Conservation (phyloP, 2,329 filamentous ascomycete genomes). For the Penicillium occitanis region DNA sequence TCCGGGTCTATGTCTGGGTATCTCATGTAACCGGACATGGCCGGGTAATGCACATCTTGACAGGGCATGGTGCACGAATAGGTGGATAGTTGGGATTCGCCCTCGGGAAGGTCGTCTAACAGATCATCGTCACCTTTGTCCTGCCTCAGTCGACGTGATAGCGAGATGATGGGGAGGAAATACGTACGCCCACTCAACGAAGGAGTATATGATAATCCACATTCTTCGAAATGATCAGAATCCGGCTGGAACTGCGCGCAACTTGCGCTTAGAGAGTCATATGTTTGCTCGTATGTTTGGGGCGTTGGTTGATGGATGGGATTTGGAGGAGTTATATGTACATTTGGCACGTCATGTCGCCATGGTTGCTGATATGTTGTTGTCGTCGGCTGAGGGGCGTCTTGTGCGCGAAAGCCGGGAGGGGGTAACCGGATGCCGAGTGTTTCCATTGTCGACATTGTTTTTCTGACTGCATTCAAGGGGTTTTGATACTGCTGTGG, state of each 20-base stretch:
- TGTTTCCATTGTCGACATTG: constrained; percentile 20
- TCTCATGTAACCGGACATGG: background rate
- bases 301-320: background rate
- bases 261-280: background rate
- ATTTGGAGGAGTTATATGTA: background rate
- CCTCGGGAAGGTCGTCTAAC: background rate
- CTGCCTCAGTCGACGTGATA: background rate
- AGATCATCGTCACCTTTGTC: constrained; percentile 2
- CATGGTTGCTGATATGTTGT: constrained; percentile 3
- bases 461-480: constrained; percentile 36
- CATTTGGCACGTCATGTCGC: background rate
- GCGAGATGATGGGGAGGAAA: background rate
- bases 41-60: background rate
- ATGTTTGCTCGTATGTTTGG: background rate
- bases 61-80: background rate
- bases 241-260: background rate
- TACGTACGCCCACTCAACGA: constrained; percentile 10
- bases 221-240: background rate
- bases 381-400: background rate
- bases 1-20: background rate
- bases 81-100: background rate
- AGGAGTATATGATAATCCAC: constrained; percentile 1
- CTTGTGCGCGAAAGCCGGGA: constrained; percentile 16
- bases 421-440: constrained; percentile 19
- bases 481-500: background rate